Evolutionary conservation across 805 yeast species (phyloP).

Genomic region (Suhomyces prunicola): DNA sequence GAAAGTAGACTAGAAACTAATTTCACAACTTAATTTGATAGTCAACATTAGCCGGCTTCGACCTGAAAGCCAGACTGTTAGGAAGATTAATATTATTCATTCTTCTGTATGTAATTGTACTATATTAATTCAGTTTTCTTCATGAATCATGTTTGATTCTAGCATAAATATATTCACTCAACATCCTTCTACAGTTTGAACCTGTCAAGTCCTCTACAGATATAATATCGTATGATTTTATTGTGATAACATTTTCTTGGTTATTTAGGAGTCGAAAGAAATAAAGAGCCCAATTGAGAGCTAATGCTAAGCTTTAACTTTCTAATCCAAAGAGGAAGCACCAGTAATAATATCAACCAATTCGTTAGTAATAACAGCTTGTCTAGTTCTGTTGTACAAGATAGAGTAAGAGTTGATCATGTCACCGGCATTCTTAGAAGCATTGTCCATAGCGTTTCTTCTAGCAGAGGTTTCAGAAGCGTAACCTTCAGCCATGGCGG

Average conservation of each 20-base stretch:
- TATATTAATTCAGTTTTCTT: not conserved
- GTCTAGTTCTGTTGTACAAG: conserved; percentile 98
- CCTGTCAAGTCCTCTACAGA: not conserved
- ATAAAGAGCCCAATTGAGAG: not conserved
- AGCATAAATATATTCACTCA: not conserved
- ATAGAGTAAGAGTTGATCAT: conserved; percentile 96
- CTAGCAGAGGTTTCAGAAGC: conserved; percentile 98
- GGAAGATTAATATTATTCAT: not conserved
- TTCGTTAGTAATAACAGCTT: conserved; percentile 98
- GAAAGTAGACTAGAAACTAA: conserved; percentile 45
- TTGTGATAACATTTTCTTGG: conserved; percentile 1
- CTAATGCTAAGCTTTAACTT: conserved; percentile 1
- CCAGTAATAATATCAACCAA: conserved; percentile 99
- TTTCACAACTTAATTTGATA: not conserved
- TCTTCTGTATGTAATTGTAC: not conserved
- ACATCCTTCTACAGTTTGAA: not conserved
- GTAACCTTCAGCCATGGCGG: conserved; percentile 96
- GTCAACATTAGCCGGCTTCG: not conserved
- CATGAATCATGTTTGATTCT: not conserved
- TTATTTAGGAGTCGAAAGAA: not conserved
- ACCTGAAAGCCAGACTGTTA: not conserved
- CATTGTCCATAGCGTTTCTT: conserved; percentile 99
- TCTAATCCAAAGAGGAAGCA: conserved; percentile 94
- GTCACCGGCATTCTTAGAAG: conserved; percentile 99
- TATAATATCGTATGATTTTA: conserved; percentile 3